These are phyloP conservation scores for Trypanosoma rangeli DNA, from an alignment of 208 protist genomes.

Conservation along the genomic window DNA sequence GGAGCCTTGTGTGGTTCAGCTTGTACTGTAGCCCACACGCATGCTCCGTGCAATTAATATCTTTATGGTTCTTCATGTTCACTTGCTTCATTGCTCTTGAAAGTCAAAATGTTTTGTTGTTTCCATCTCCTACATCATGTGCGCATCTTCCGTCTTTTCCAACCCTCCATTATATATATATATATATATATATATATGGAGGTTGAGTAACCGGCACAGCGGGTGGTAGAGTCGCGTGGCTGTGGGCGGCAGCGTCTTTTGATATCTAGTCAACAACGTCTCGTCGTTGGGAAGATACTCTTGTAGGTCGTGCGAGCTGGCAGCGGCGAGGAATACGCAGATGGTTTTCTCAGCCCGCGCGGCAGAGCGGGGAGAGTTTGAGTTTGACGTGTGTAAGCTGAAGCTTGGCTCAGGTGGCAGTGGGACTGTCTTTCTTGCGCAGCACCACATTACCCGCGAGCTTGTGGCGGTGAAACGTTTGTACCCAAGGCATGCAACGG, in stretches of 20 bases:
- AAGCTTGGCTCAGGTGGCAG: constrained; percentile 71
- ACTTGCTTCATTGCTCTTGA: background rate
- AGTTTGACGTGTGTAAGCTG: constrained; percentile 66
- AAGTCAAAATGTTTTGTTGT: background rate
- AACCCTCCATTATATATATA: background rate
- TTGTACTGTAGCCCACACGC: background rate
- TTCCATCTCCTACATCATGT: background rate
- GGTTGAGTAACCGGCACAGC: background rate
- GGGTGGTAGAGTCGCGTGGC: background rate
- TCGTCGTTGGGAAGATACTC: no score
- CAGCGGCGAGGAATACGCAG: background rate
- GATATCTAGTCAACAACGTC: no score
- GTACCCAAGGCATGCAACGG: constrained; percentile 29
- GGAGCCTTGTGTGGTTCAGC: background rate
- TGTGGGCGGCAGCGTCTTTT: no score
- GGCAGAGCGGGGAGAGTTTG: constrained; percentile 31
- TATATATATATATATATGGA: background rate
- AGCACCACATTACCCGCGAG: constrained; percentile 30
- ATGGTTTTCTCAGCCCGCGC: background rate
- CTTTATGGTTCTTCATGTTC: background rate
- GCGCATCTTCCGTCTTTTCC: no score
- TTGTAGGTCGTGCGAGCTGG: background rate
- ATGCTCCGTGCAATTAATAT: background rate
- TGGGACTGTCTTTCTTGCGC: constrained; percentile 73
- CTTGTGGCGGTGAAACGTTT: constrained; percentile 75